Evolutionary conservation across 352 stramenopile species (phyloP), one percentile per base, ranked within the genome.

Genomic region (Elongisporangium prolatum): DNA sequence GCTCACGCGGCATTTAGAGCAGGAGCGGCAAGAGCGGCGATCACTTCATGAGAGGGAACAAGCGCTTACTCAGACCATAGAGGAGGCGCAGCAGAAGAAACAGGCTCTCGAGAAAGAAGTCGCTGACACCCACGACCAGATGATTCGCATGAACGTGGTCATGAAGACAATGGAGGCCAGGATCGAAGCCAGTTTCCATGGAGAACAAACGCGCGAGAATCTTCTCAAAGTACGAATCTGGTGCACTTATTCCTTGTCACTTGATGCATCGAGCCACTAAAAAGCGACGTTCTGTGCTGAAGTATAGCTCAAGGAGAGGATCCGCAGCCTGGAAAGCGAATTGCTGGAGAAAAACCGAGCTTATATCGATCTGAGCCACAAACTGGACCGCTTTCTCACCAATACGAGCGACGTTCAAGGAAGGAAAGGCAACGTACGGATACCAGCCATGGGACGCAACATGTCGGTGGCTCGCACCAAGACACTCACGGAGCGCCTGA

Each of bases 131-230:
- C 77, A 88, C 28, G 72, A 84, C 25, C 65, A 80, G 50, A 22
- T 83, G n/a, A 86, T 86, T 34, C 63, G 60, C 48, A 69, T 75
- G 50, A 82, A 65, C 14, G 77, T 62, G 4, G 57, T 61, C 1
- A 68, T 84, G 60, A 76, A 69, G 40, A 68, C 71, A 8, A 72
- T 84, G 67, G 72, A 84, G 48, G 75, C 67, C 4, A 75, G 63
- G 50, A 47, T 84, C 13, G 75, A 88, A 57, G 63, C 59, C 13
- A 74, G 49, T 20, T 37, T 74, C 18, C 63, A 75, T 21, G 48
- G 52, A 24, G 55, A 60, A 3, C 63, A 74, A 18, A 24, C 56
- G 2, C 38, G 54, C 1, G 48, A 17, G 17, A 68, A 52, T 11
- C 7, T 57, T 8, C 56, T 60, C 2, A 56, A 52, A 25, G 61